Percentiles rank a stretch among this genome's conserved stretches.
Evolutionary conservation across 176 grass and related monocot species (phyloP).

Genomic region (Rhynchospora pubera): DNA sequence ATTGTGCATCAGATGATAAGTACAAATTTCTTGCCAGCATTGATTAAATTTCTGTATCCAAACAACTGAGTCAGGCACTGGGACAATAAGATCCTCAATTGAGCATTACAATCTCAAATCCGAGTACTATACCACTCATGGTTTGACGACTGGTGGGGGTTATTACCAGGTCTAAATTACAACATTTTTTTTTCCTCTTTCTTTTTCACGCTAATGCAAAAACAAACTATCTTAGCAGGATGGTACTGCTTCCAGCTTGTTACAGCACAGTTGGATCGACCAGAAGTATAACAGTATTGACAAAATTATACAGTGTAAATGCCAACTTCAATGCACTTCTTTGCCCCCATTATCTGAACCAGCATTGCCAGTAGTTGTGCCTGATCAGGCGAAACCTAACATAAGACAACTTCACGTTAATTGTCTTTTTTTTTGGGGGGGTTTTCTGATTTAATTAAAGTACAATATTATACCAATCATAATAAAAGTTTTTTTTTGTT

Average conservation of each 20-base stretch:
- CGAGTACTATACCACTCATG: neutral
- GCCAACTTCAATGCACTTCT: constrained; percentile 83
- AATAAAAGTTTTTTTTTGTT: no score
- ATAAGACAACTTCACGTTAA: neutral
- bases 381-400: constrained; percentile 80
- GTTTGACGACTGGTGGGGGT: no score
- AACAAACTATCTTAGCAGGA: neutral
- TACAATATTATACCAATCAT: neutral
- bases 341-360: constrained; percentile 65
- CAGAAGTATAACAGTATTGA: neutral
- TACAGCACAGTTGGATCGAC: neutral
- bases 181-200: neutral
- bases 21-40: neutral
- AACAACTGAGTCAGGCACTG: neutral
- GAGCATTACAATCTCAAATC: neutral
- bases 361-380: constrained; percentile 87
- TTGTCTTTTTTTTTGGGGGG: no score
- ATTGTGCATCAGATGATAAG: neutral
- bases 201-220: neutral
- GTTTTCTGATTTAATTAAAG: no score
- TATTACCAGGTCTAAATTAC: neutral
- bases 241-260: neutral
- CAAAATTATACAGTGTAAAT: constrained; percentile 61
- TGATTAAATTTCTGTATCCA: neutral
- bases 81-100: neutral